phyloP scores from a whole-genome alignment of 441 rosid species.

The Erysimum cheiri region DNA sequence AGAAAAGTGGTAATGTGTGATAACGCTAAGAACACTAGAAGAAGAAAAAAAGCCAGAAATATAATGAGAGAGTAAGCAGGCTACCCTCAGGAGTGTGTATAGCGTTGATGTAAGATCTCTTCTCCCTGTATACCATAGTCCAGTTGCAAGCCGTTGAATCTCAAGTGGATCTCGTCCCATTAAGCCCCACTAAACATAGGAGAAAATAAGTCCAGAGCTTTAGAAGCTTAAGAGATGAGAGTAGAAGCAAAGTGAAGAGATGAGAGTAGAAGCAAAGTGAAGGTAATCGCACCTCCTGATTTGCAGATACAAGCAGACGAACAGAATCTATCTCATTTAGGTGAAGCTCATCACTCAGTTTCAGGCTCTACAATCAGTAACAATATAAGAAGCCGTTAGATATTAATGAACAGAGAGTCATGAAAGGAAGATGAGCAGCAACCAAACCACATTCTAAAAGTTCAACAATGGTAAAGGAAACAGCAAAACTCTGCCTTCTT shows the following conservation, averaged over 20 bases:
- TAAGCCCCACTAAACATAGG: conserved; percentile 70
- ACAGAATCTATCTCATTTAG: conserved; percentile 91
- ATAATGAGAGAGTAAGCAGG: conserved; percentile 29
- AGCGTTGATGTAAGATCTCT: conserved; percentile 81
- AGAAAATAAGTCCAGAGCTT: conserved; percentile 13
- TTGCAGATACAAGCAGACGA: conserved; percentile 81
- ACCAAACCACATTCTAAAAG: conserved; percentile 2
- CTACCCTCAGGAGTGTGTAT: conserved; percentile 82
- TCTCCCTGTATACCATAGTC: conserved; percentile 96
- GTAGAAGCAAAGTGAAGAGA: conserved; percentile 37
- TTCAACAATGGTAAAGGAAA: conserved; percentile 15
- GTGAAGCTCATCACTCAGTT: conserved; percentile 89
- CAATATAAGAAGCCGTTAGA: conserved; percentile 1
- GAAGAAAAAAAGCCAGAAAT: conserved; percentile 10
- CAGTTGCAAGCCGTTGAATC: conserved; percentile 87
- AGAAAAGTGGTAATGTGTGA: conserved; percentile 33
- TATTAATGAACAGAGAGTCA: background rate
- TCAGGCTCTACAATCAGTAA: conserved; percentile 63
- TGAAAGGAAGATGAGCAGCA: conserved; percentile 2
- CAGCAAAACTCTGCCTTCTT: background rate
- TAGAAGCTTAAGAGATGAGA: conserved; percentile 33
- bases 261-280: no score
- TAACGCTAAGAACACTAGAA: conserved; percentile 19
- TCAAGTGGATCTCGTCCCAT: conserved; percentile 85
- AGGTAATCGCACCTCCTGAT: conserved; percentile 86